Evolutionary conservation across 225 moss, liverwort and hornwort species (phyloP).

Genomic region (Pseudisothecium myosuroides): DNA sequence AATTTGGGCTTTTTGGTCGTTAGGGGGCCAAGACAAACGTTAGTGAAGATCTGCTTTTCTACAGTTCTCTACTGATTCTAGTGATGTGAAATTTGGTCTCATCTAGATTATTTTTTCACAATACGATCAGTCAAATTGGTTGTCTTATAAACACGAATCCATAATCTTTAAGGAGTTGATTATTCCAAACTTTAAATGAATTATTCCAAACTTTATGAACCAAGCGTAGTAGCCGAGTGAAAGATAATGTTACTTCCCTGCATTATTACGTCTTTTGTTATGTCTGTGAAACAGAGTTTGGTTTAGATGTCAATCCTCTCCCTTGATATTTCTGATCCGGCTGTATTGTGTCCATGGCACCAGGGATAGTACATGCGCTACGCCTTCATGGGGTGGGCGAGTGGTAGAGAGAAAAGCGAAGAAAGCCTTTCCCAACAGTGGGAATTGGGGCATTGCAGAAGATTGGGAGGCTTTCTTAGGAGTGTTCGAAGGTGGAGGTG

Average conservation of each 20-base stretch:
- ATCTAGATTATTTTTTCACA: not conserved
- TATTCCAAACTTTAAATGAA: not conserved
- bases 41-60: not conserved
- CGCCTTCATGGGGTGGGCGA: conserved; percentile 43
- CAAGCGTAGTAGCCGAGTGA: not conserved
- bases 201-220: not conserved
- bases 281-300: not conserved
- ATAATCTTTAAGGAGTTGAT: not conserved
- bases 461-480: conserved; percentile 48
- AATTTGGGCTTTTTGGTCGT: too few species aligned
- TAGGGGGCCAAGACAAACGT: not conserved
- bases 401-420: conserved; percentile 37
- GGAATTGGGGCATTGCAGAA: conserved; percentile 28
- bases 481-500: conserved; percentile 45
- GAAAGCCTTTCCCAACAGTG: conserved; percentile 25
- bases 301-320: not conserved
- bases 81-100: not conserved
- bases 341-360: not conserved
- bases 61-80: not conserved
- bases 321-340: not conserved
- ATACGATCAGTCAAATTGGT: not conserved
- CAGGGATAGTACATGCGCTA: conserved; percentile 16
- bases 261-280: not conserved
- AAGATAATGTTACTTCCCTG: not conserved
- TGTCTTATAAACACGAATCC: not conserved